Evolutionary conservation across 345 rosid species (phyloP).

Genomic region (Cardamine chenopodiifolia): DNA sequence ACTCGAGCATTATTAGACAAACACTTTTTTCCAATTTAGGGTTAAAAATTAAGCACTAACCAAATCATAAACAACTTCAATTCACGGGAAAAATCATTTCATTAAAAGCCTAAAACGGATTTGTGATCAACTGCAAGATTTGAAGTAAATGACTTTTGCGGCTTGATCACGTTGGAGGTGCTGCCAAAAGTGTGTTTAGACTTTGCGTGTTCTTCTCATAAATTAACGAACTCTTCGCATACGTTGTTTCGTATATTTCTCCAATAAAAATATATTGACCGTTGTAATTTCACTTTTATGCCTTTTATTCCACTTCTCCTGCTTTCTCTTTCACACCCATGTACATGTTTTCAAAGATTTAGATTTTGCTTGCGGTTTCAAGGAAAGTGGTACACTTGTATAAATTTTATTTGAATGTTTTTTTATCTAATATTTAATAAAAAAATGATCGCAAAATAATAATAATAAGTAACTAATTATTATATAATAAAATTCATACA

Average conservation of each 20-base stretch:
- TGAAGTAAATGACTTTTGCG: conserved; percentile 14
- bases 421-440: not conserved
- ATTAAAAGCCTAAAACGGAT: not conserved
- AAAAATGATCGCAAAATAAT: too few relatives aligned
- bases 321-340: conserved; percentile 24
- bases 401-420: not conserved
- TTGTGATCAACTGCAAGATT: not conserved
- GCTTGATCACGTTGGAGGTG: conserved; percentile 30
- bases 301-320: conserved; percentile 14
- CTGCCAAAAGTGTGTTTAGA: conserved; percentile 26
- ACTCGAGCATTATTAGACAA: not conserved
- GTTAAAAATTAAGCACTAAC: not conserved
- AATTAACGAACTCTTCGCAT: conserved; percentile 36
- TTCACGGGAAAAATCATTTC: not conserved
- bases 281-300: conserved; percentile 19
- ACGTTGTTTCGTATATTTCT: conserved; percentile 22
- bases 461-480: too few relatives aligned
- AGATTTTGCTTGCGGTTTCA: not conserved
- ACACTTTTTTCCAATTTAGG: too few relatives aligned
- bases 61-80: conserved; percentile 4
- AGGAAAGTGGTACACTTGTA: not conserved
- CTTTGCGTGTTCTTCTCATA: conserved; percentile 36
- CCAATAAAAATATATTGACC: conserved; percentile 28
- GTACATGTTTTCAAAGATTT: not conserved
- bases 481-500: too few relatives aligned